Base-by-base conservation (phyloP, 768 basidiomycete species). In the Hortiboletus flavorubellus region DNA sequence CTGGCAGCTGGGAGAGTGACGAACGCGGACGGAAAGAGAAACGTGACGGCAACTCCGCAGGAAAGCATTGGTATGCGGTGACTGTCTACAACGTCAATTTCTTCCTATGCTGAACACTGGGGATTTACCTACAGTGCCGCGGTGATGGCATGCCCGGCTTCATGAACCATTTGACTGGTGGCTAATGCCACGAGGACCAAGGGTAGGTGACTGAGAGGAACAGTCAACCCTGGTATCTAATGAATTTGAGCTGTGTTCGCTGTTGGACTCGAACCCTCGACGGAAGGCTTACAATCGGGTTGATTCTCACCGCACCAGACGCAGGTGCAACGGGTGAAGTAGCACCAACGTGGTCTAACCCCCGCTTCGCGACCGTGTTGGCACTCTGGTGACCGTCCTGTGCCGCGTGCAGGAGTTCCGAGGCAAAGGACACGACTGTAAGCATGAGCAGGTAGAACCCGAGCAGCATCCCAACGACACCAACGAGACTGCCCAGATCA, bases 151-250 rank as follows among this genome's bases (percentile, higher is more conserved):
- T 95, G 92, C 7, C 92, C 92, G 0, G 80, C 68, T 72, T 95
- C 92, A 60, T 94, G 92, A 18, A 89, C 66, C n/a, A 85, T 61
- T 68, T 93, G 91, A 51, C 80, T 79, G 9, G 81, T 23, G 44
- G 85, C 75, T 15, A 93, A 76, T 0, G 86, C 79, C 7, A 80
- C 33, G 8, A 93, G 60, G 46, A 93, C 80, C 15, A 85, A 59
- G 5, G 87, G 87, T 1, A 90, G 64, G 64, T 94, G 85, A 26
- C 72, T 70, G n/a, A 91, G 63, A 1, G 92, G 92, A 2, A 89
- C 82, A 2, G 90, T 95, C 8, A 92, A 57, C 1, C 92, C 92
- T 21, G 93, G 92, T 37, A 95, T 84, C 91, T 93, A 59, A 16
- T 26, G 23, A 38, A 46, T 31, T 29, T 59, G 39, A 55, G 56